These are phyloP conservation scores for Tolypocladium cylindrosporum DNA, from an alignment of 2,329 filamentous ascomycete genomes.

Conservation along the genomic window DNA sequence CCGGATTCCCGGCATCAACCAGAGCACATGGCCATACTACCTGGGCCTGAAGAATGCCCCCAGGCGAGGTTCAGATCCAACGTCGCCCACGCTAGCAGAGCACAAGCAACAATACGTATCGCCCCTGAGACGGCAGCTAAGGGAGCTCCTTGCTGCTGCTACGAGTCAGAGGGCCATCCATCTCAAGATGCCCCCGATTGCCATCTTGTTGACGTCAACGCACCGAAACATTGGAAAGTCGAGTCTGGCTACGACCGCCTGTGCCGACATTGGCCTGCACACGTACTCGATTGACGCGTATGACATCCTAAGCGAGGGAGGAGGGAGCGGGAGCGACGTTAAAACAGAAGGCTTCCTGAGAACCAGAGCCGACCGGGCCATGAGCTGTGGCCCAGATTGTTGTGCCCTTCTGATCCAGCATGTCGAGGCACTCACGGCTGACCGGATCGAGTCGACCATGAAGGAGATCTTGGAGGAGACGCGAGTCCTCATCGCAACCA, in stretches of 20 bases:
- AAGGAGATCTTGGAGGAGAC: constrained; percentile 73
- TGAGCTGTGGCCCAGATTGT: constrained; percentile 75
- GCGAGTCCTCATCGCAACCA: constrained; percentile 83
- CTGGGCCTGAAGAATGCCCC: constrained; percentile 64
- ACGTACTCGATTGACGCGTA: constrained; percentile 84
- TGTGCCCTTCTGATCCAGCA: constrained; percentile 83
- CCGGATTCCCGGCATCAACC: constrained; percentile 64
- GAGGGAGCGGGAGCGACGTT: constrained; percentile 73
- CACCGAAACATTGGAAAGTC: constrained; percentile 91
- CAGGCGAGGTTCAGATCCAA: constrained; percentile 27
- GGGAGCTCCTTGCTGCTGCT: constrained; percentile 78
- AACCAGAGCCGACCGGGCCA: constrained; percentile 76
- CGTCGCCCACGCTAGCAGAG: constrained; percentile 31
- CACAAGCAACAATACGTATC: constrained; percentile 41
- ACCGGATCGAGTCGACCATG: constrained; percentile 77
- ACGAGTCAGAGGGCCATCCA: constrained; percentile 82
- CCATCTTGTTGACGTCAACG: constrained; percentile 80
- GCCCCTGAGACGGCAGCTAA: constrained; percentile 58
- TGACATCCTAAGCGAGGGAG: constrained; percentile 84
- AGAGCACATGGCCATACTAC: constrained; percentile 84
- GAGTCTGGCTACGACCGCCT: constrained; percentile 66
- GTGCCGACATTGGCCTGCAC: constrained; percentile 82
- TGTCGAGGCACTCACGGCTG: constrained; percentile 81
- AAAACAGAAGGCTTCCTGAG: constrained; percentile 90
- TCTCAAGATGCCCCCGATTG: constrained; percentile 76